Conservation (phyloP, 116 monocot species). For the Dioscorea cayenensis region DNA sequence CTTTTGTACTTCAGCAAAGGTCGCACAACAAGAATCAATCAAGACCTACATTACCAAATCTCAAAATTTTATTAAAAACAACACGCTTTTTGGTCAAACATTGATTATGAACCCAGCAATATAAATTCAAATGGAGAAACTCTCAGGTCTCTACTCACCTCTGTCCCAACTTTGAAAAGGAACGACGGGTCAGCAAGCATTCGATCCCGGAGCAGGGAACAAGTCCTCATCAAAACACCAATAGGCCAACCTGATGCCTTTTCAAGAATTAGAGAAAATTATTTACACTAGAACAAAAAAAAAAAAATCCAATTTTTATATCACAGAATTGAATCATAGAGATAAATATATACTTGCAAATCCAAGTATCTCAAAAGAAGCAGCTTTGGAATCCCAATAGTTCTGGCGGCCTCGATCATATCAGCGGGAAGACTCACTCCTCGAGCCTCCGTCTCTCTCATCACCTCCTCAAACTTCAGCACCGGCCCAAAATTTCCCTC, state of each 20-base stretch:
- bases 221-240: slow-evolving; percentile 46
- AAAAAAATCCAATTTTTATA: background rate
- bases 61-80: background rate
- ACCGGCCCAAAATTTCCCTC: slow-evolving; percentile 59
- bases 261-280: background rate
- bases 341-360: slow-evolving; percentile 51
- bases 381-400: slow-evolving; percentile 53
- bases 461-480: slow-evolving; percentile 60
- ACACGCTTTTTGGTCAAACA: background rate
- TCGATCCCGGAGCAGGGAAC: slow-evolving; percentile 57
- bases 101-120: background rate
- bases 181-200: slow-evolving; percentile 93
- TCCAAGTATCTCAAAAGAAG: slow-evolving; percentile 71
- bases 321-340: background rate
- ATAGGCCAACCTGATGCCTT: slow-evolving; percentile 71
- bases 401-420: slow-evolving; percentile 79
- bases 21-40: slow-evolving; percentile 93
- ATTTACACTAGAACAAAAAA: background rate
- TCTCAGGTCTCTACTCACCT: slow-evolving; percentile 38
- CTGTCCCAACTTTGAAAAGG: slow-evolving; percentile 91
- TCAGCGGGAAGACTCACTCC: slow-evolving; percentile 64
- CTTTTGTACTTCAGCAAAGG: slow-evolving; percentile 86
- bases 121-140: background rate
- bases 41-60: slow-evolving; percentile 44
- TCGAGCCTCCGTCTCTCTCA: slow-evolving; percentile 48